Evolutionary conservation across 2,329 filamentous ascomycete species (phyloP).

Genomic region (Plectosphaerella sp.): DNA sequence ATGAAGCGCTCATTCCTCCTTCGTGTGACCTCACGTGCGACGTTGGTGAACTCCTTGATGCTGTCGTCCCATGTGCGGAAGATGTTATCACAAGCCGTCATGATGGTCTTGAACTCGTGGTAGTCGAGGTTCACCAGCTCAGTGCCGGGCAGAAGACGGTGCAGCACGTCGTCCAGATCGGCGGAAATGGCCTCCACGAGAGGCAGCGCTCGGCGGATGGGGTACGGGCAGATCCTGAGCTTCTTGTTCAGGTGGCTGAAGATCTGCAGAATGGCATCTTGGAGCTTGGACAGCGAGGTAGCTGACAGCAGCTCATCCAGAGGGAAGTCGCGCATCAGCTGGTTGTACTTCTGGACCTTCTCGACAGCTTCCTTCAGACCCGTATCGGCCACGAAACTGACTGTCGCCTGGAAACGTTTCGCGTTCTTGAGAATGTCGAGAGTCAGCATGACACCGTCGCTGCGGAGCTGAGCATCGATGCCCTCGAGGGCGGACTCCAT

Average conservation of each 20-base stretch:
- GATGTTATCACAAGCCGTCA: constrained; percentile 78
- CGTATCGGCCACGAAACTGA: constrained; percentile 95
- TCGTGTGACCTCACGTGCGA: constrained; percentile 90
- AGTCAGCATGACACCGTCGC: constrained; percentile 84
- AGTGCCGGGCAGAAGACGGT: constrained; percentile 78
- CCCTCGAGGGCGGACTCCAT: constrained; percentile 93
- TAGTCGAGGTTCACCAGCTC: constrained; percentile 91
- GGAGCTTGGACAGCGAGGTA: constrained; percentile 80
- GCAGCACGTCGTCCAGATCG: constrained; percentile 83
- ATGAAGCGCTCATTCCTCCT: constrained; percentile 97
- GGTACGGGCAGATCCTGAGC: constrained; percentile 91
- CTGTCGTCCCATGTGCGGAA: constrained; percentile 95
- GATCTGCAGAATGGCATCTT: constrained; percentile 84
- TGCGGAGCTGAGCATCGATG: constrained; percentile 83
- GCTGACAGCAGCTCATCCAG: constrained; percentile 92
- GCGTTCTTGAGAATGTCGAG: constrained; percentile 94
- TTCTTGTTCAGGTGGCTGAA: constrained; percentile 98
- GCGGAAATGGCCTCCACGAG: constrained; percentile 96
- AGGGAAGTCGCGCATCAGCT: constrained; percentile 97
- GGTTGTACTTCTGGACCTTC: constrained; percentile 96
- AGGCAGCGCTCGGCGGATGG: constrained; percentile 82
- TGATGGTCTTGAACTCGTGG: constrained; percentile 79
- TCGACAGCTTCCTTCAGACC: constrained; percentile 95
- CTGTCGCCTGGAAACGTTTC: constrained; percentile 95
- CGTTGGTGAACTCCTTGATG: constrained; percentile 95